phyloP scores from a whole-genome alignment of 441 rosid species.

The Pelargonium citronellum region DNA sequence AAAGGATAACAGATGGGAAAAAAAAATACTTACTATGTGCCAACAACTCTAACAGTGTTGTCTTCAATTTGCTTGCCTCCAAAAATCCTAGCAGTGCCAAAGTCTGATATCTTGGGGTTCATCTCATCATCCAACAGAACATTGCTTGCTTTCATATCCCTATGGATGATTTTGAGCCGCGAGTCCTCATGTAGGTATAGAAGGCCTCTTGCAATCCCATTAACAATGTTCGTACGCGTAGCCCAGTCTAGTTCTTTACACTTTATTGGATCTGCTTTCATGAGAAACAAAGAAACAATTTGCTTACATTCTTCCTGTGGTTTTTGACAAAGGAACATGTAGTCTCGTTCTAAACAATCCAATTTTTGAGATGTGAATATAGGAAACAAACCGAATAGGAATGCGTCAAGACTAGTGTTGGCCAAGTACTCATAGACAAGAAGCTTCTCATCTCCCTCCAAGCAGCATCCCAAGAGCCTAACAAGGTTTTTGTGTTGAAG shows the following conservation, averaged over 20 bases:
- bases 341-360: too few species aligned
- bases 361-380: background rate
- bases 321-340: background rate
- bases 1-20: background rate
- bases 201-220: conserved; percentile 44
- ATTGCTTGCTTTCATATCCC: conserved; percentile 49
- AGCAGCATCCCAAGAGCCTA: conserved; percentile 40
- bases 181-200: conserved; percentile 53
- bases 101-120: conserved; percentile 48
- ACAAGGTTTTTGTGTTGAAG: conserved; percentile 46
- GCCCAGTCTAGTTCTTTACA: conserved; percentile 36
- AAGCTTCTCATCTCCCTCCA: conserved; percentile 38
- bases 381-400: conserved; percentile 32
- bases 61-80: conserved; percentile 31
- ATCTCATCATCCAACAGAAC: conserved; percentile 40
- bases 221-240: conserved; percentile 39
- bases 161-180: conserved; percentile 28
- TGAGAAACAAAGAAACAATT: background rate
- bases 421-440: conserved; percentile 44
- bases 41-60: conserved; percentile 25
- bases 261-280: conserved; percentile 27
- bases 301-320: too few species aligned
- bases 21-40: conserved; percentile 39
- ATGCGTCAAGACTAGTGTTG: conserved; percentile 41
- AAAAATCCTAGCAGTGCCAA: conserved; percentile 44